phyloP scores from a whole-genome alignment of 805 yeast species.

The Teunomyces cretensis region DNA sequence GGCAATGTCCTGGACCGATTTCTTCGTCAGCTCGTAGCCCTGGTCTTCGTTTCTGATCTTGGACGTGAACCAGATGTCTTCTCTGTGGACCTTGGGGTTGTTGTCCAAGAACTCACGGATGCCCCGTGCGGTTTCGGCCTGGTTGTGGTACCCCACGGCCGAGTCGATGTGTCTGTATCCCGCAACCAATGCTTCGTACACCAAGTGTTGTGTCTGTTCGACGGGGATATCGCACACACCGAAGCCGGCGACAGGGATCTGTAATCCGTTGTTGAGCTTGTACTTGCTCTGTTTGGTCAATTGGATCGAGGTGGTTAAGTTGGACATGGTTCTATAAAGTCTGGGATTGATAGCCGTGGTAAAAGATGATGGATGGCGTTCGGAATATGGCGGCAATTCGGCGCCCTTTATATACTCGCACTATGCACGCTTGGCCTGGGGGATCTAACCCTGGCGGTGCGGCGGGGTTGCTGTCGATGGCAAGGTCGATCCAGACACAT shows the following conservation, averaged over 20 bases:
- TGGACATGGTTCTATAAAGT: conserved; percentile 31
- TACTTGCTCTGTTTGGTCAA: conserved; percentile 34
- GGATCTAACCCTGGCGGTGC: too few relatives aligned
- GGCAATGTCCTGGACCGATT: conserved; percentile 29
- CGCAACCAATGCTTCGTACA: conserved; percentile 53
- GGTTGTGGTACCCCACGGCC: conserved; percentile 69
- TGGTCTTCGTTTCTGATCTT: conserved; percentile 29
- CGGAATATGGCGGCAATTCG: neutral
- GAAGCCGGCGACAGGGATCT: conserved; percentile 56
- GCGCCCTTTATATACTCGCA: neutral
- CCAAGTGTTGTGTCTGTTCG: conserved; percentile 40
- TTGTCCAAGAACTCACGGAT: conserved; percentile 52
- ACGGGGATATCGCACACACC: conserved; percentile 52
- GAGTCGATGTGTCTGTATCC: conserved; percentile 79
- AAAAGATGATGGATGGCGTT: too few relatives aligned
- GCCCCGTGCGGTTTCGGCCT: conserved; percentile 59
- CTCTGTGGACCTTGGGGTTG: conserved; percentile 32
- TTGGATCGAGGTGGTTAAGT: conserved; percentile 33
- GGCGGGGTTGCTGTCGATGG: neutral
- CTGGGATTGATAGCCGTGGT: too few relatives aligned
- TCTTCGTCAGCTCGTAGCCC: conserved; percentile 36
- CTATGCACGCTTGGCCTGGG: neutral
- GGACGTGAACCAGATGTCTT: conserved; percentile 39
- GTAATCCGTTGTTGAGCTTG: conserved; percentile 53
- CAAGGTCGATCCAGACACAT: neutral